Base-by-base conservation (phyloP, 2,329 filamentous ascomycete species). In the Epichloe bromicola region DNA sequence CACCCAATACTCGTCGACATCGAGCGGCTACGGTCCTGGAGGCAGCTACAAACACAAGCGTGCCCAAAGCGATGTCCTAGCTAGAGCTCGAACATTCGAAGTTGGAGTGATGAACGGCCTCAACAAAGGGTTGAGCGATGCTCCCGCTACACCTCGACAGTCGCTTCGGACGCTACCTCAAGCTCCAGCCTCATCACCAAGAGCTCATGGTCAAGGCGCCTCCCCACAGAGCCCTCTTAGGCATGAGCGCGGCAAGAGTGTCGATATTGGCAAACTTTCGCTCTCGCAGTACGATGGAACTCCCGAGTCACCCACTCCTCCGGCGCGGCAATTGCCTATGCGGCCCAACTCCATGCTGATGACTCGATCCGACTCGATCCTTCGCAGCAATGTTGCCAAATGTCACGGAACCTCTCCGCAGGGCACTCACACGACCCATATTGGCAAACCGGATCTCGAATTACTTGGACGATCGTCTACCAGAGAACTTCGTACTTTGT, bases 401-500 rank as follows among this genome's bases (percentile, higher is more conserved):
- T 61, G 58, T 12, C 64, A 61, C 48, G 60, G 60, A 30, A 60
- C 60, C 52, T 57, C 66, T 6, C 62, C 59, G 48, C 66, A 50
- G 54, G 65, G 55, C 54, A 65, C 54, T 23, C 62, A 68, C 53
- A 70, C 60, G 62, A 68, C 64, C 53, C 67, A 60, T 58, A 70
- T 89, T 15, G 76, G 74, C 7, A 74, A 79, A 0, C 83, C 87
- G 3, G 89, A 96, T 56, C 74, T 97, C 11, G 80, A 89, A 64
- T 83, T 80, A 36, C 74, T 98, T 17, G 85, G 91, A 52, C 87
- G 87, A 59, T 97, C 93, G 0, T 86, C 91, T 0, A 97, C 93
- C 2, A 84, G 85, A 52, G 88, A 98, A 65, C 76, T 98, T 20
- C 83, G 90, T 42, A 90, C 88, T 0, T 73, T 97, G 38, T 95